Conservation (phyloP, 2,329 filamentous ascomycete species). For the Colletotrichum sp. region DNA sequence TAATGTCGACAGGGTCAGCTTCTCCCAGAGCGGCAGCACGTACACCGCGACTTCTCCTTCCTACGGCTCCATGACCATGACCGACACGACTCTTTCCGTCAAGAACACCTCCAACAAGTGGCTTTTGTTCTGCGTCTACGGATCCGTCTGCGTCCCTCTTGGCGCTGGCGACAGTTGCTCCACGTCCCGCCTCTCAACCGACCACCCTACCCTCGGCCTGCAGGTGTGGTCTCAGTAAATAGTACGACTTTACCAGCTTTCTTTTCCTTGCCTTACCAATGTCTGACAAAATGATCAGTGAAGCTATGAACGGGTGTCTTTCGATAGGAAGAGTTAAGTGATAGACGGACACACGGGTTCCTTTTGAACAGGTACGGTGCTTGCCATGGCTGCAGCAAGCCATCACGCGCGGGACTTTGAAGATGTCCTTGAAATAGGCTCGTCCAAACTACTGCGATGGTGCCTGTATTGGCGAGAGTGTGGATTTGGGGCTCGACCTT, state of each 20-base stretch:
- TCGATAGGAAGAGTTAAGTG: neutral
- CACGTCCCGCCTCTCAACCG: neutral
- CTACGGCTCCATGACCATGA: neutral
- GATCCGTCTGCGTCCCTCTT: neutral
- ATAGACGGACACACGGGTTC: neutral
- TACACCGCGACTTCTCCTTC: neutral
- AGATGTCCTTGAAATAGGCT: neutral
- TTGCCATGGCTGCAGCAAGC: neutral
- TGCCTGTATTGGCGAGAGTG: neutral
- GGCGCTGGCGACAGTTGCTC: neutral
- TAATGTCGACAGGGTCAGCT: neutral
- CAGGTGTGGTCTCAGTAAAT: neutral
- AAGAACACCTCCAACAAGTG: conserved; percentile 6
- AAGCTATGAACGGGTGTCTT: neutral
- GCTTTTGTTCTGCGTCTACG: neutral
- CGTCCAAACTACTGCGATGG: neutral
- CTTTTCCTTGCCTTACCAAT: neutral
- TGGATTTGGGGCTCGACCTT: neutral
- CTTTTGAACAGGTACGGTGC: neutral
- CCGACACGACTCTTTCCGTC: neutral
- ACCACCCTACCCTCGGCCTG: neutral
- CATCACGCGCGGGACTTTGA: neutral
- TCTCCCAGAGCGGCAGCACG: neutral
- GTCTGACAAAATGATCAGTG: neutral
- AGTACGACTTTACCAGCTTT: neutral